phyloP scores from a whole-genome alignment of 164 flowering plant species.

The Cinnamomum micranthum region DNA sequence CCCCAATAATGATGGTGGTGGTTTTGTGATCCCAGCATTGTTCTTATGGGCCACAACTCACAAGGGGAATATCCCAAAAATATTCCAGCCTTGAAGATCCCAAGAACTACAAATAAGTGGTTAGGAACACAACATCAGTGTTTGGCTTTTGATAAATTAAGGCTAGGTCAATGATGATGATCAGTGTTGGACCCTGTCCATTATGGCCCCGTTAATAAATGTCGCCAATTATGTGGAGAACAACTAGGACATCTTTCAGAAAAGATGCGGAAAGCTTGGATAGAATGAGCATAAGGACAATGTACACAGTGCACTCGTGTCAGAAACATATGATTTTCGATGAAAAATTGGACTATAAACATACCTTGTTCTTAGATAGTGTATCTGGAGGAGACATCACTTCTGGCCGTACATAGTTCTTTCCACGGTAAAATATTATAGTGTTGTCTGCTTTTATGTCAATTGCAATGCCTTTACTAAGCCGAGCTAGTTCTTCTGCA shows the following conservation, averaged over 20 bases:
- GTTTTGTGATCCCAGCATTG: not conserved
- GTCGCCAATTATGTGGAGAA: not conserved
- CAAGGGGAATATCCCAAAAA: not conserved
- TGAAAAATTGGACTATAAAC: not conserved
- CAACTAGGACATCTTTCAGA: not conserved
- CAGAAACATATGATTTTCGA: not conserved
- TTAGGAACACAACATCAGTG: not conserved
- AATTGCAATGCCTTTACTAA: slow-evolving; percentile 80
- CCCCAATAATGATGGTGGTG: not conserved
- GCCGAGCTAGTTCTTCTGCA: slow-evolving; percentile 77
- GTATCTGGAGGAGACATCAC: slow-evolving; percentile 90
- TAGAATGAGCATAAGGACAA: not conserved
- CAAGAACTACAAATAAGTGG: not conserved
- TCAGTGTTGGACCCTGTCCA: not conserved
- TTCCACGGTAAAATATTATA: slow-evolving; percentile 81
- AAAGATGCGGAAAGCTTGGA: not conserved
- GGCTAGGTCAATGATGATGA: not conserved
- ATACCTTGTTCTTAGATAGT: slow-evolving; percentile 79
- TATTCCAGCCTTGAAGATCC: not conserved
- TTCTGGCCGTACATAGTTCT: slow-evolving; percentile 81
- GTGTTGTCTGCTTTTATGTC: slow-evolving; percentile 70
- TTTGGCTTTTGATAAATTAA: not conserved
- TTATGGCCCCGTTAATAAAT: not conserved
- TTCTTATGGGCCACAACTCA: not conserved
- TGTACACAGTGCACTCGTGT: not conserved